phyloP scores from a whole-genome alignment of 1,284 basidiomycete genomes.

The Fomitopsis pinicola region DNA sequence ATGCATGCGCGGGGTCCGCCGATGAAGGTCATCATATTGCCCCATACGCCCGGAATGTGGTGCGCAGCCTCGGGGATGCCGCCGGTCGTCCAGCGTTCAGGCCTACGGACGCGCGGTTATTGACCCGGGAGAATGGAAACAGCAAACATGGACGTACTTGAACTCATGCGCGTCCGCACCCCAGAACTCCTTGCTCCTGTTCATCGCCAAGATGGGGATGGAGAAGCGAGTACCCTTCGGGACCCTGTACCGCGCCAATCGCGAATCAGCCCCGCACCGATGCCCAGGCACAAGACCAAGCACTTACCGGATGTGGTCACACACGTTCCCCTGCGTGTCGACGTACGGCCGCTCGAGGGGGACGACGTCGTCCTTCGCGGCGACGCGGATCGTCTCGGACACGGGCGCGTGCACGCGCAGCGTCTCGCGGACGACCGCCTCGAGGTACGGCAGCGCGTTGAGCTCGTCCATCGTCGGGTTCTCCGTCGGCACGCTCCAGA shows the following conservation, averaged over 20 bases:
- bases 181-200: conserved; percentile 46
- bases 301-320: conserved; percentile 22
- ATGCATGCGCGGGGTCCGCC: conserved; percentile 55
- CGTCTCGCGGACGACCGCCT: conserved; percentile 67
- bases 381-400: conserved; percentile 46
- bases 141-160: conserved; percentile 27
- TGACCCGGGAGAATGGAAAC: background rate
- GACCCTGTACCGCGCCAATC: conserved; percentile 23
- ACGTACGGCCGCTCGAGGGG: conserved; percentile 26
- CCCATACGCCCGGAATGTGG: conserved; percentile 47
- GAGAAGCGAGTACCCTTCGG: conserved; percentile 41
- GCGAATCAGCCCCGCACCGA: background rate
- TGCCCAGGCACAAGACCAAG: background rate
- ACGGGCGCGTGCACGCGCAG: conserved; percentile 70
- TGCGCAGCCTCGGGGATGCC: conserved; percentile 38
- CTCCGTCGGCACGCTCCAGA: conserved; percentile 36
- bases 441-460: conserved; percentile 55
- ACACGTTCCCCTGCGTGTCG: conserved; percentile 23
- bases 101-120: conserved; percentile 29
- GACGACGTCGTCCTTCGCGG: conserved; percentile 43
- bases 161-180: conserved; percentile 51
- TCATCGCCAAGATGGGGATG: conserved; percentile 47
- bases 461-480: conserved; percentile 53
- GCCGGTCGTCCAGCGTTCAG: conserved; percentile 49
- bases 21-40: conserved; percentile 55